Conservation (phyloP, 2,329 filamentous ascomycete genomes). For the Paraconiothyrium brasiliense region DNA sequence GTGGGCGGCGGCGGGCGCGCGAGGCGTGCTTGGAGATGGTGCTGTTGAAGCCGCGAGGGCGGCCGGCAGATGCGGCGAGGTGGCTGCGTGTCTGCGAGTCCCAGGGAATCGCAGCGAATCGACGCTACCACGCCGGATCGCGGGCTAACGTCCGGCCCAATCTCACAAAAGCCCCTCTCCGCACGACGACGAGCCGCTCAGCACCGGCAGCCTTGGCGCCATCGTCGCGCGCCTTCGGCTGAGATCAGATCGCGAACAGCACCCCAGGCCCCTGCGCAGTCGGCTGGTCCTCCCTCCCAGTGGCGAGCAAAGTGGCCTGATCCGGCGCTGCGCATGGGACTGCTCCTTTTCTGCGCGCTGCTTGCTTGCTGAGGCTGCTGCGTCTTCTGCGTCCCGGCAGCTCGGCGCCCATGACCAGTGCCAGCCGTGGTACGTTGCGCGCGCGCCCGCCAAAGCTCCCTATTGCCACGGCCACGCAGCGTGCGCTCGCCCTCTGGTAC, state of each 20-base stretch:
- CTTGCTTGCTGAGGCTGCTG: neutral
- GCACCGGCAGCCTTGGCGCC: constrained; percentile 15
- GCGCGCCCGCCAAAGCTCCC: neutral
- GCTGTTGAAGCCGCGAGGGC: neutral
- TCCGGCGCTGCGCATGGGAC: neutral
- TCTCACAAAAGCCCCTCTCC: neutral
- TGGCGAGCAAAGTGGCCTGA: constrained; percentile 10
- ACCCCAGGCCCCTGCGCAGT: constrained; percentile 3
- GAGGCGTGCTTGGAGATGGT: neutral
- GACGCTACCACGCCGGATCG: constrained; percentile 14
- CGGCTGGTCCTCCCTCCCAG: neutral
- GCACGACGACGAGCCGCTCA: constrained; percentile 1
- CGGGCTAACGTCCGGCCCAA: constrained; percentile 10
- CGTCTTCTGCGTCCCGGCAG: constrained; percentile 3
- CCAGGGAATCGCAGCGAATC: constrained; percentile 5
- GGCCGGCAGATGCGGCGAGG: too few relatives aligned
- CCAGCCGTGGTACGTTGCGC: neutral
- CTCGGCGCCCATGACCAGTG: constrained; percentile 3
- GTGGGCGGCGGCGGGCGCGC: neutral
- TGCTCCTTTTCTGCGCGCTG: neutral
- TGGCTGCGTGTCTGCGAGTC: neutral
- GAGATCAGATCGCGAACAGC: constrained; percentile 11
- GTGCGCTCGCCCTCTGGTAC: constrained; percentile 13
- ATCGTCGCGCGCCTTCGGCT: neutral
- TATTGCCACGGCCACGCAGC: constrained; percentile 10